Conservation (phyloP, 768 basidiomycete species). For the Pleurotus platypus region DNA sequence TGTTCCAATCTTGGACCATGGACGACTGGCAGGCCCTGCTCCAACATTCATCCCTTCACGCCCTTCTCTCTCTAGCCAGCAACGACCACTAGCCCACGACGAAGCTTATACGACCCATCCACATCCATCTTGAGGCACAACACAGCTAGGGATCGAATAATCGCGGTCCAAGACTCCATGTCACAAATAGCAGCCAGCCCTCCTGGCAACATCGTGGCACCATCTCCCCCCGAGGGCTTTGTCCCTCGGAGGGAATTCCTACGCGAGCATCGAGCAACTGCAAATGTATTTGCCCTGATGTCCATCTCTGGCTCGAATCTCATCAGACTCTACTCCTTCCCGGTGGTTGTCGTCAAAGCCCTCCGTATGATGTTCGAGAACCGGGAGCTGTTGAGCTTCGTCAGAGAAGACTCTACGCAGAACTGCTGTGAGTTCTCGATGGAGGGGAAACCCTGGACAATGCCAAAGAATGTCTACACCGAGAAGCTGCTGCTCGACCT, state of each 20-base stretch:
- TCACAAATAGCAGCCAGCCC: constrained; percentile 1
- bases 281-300: constrained; percentile 64
- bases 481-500: constrained; percentile 72
- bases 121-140: too few species aligned
- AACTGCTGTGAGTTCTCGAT: constrained; percentile 66
- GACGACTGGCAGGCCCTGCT: background rate
- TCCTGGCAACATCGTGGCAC: constrained; percentile 15
- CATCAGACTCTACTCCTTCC: constrained; percentile 71
- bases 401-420: constrained; percentile 52
- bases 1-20: background rate
- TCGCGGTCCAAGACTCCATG: background rate
- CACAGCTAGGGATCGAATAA: too few species aligned
- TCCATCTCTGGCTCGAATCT: constrained; percentile 63
- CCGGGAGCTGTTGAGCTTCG: constrained; percentile 35
- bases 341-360: constrained; percentile 43
- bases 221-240: constrained; percentile 47
- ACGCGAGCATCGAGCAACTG: constrained; percentile 45
- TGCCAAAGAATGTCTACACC: constrained; percentile 58
- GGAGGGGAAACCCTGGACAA: constrained; percentile 71
- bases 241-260: constrained; percentile 73
- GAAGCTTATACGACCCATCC: background rate
- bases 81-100: constrained; percentile 1
- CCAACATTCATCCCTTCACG: constrained; percentile 3
- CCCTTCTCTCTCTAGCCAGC: background rate
- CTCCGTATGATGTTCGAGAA: constrained; percentile 57